These are phyloP conservation scores for Fusarium azukiicola DNA, from an alignment of 2,329 filamentous ascomycete genomes.

Conservation along the genomic window DNA sequence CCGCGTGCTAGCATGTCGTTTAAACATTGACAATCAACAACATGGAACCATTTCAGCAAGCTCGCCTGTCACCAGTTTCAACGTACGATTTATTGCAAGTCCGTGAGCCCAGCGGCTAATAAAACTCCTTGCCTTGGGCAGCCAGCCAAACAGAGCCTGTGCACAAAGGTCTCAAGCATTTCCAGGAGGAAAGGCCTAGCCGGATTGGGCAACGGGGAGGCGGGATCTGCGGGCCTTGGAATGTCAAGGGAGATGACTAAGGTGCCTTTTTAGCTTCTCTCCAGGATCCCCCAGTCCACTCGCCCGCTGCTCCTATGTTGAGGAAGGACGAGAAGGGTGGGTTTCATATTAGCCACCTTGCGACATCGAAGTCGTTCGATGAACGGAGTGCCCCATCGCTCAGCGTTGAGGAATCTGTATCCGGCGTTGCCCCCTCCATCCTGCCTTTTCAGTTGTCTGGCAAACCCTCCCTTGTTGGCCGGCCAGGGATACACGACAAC, in stretches of 20 bases:
- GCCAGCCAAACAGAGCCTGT: conserved; percentile 18
- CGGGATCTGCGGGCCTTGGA: conserved; percentile 45
- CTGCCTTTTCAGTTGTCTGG: conserved; percentile 8
- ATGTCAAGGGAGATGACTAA: conserved; percentile 48
- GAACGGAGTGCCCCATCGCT: conserved; percentile 30
- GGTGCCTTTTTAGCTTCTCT: conserved; percentile 20
- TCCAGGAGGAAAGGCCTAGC: conserved; percentile 17
- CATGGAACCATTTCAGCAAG: background rate
- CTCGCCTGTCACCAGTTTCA: conserved; percentile 3
- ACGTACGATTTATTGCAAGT: conserved; percentile 20
- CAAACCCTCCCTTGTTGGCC: conserved; percentile 40
- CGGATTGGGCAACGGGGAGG: conserved; percentile 24
- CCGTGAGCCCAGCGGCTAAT: background rate
- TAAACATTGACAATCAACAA: background rate
- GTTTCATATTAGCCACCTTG: conserved; percentile 42
- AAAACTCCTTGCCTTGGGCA: conserved; percentile 21
- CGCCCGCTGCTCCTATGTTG: conserved; percentile 33
- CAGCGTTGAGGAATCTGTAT: conserved; percentile 26
- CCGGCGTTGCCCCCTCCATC: conserved; percentile 14
- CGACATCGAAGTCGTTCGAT: conserved; percentile 44
- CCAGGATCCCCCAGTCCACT: conserved; percentile 37
- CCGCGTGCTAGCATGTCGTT: background rate
- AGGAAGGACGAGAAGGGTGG: conserved; percentile 38
- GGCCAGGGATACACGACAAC: conserved; percentile 36
- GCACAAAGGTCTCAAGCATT: conserved; percentile 25